These are phyloP conservation scores for Hortiboletus flavorubellus DNA, from an alignment of 768 basidiomycete genomes.

Conservation along the genomic window DNA sequence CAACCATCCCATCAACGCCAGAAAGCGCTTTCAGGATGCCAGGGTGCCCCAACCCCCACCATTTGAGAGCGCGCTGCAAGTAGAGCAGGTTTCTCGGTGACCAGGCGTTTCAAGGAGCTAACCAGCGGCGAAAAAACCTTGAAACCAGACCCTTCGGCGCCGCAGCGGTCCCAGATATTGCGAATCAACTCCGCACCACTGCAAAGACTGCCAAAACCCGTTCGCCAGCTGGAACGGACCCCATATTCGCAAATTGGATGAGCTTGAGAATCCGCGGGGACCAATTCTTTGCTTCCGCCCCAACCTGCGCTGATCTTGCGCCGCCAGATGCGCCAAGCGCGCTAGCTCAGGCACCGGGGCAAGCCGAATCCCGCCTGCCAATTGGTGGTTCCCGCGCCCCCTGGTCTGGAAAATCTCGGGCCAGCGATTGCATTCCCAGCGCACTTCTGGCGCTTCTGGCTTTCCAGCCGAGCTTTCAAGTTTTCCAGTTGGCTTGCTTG, in stretches of 20 bases:
- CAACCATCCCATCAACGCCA: constrained; percentile 85
- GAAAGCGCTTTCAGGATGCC: constrained; percentile 39
- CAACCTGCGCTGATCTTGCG: no score
- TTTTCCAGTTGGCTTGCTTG: no score
- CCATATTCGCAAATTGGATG: neutral
- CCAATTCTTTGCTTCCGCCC: no score
- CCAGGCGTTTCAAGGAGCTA: constrained; percentile 77
- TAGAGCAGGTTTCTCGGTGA: constrained; percentile 84
- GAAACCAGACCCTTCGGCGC: constrained; percentile 53
- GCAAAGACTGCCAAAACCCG: constrained; percentile 51
- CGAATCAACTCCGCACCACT: constrained; percentile 77
- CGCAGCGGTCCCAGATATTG: constrained; percentile 76
- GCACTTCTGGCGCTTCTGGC: no score
- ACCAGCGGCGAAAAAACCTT: constrained; percentile 77
- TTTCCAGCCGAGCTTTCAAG: no score
- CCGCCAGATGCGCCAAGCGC: no score
- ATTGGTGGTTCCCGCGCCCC: no score
- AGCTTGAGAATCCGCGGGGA: no score
- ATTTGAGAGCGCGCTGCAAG: constrained; percentile 81
- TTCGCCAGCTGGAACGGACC: constrained; percentile 1
- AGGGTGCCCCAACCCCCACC: constrained; percentile 67
- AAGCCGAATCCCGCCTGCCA: no score
- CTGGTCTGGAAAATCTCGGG: no score
- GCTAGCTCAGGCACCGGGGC: no score
- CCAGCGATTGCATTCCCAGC: no score